Base-by-base conservation (phyloP, 2,329 filamentous ascomycete species). In the Penicillium glabrum region DNA sequence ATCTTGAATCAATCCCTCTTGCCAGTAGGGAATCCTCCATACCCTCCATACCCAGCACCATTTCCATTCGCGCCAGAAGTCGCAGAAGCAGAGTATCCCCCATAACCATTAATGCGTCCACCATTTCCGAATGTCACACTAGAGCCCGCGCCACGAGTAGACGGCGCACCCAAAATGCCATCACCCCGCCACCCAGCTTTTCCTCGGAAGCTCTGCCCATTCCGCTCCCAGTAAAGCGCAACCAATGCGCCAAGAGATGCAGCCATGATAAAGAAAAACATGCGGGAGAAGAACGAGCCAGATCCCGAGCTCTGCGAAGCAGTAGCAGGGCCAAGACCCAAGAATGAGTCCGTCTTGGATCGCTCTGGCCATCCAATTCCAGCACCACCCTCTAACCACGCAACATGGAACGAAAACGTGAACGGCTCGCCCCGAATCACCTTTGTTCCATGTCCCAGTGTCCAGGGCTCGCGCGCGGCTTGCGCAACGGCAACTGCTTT, bases 381-480 rank as follows among this genome's bases (percentile, higher is more conserved):
- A 35, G 70, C 66, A n/a, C 72, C 72, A 7, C 77, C 73, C 51
- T 78, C 69, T 48, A 79, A 61, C 95, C 95, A 98, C 45, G 91
- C 81, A 14, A 98, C 88, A 41, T 86, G 89, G 68, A 98, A 90
- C 45, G 81, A 83, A 65, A 98, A 79, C 0, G 90, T 88, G 56
- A 98, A 74, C 5, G 89, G 84, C 73, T 98, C 93, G 13, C 93
- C 93, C 62, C 97, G 96, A 31, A 97, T 85, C 47, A 97, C 83
- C 67, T 87, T 87, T 1, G 80, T 79, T 5, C 77, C 81, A 78
- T 75, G 82, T 49, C 69, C 80, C 49, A 73, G 78, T 46, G 78
- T 76, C 62, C 78, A 79, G 3, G 78, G 66, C 51, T 82, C 46
- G 77, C 68, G 72, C 79, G 67, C 80, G 67, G 59, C 80, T 54